phyloP scores from a whole-genome alignment of 176 grass and related monocot genomes.

The Elymus sibiricus region DNA sequence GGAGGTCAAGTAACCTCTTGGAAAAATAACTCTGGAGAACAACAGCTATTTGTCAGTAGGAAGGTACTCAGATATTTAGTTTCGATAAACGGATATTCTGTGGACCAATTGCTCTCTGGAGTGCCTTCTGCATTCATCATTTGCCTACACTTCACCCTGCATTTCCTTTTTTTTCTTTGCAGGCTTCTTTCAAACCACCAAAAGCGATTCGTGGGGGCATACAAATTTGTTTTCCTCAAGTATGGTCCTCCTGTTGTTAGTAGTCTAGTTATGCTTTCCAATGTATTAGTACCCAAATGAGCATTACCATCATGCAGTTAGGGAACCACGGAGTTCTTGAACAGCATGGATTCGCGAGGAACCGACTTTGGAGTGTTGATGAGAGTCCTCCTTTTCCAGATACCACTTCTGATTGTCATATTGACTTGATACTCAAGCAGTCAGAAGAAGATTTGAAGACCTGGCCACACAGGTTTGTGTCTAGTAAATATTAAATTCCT shows the following conservation, averaged over 20 bases:
- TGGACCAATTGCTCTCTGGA: not conserved
- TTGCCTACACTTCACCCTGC: not conserved
- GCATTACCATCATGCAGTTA: slow-evolving; percentile 43
- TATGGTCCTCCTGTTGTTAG: slow-evolving; percentile 17
- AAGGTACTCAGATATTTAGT: slow-evolving; percentile 39
- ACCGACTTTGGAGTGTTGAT: slow-evolving; percentile 66
- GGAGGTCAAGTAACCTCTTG: slow-evolving; percentile 62
- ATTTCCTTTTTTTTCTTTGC: not conserved
- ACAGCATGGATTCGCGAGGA: slow-evolving; percentile 82
- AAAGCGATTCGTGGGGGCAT: slow-evolving; percentile 74
- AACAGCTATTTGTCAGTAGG: slow-evolving; percentile 60
- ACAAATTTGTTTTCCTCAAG: slow-evolving; percentile 76
- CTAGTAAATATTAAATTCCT: slow-evolving; percentile 1
- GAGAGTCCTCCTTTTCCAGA: slow-evolving; percentile 41
- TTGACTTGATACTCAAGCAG: slow-evolving; percentile 73
- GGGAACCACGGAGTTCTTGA: slow-evolving; percentile 62
- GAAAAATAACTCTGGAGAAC: slow-evolving; percentile 40
- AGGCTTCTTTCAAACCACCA: slow-evolving; percentile 69
- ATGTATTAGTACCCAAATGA: not conserved
- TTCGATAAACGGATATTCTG: not conserved
- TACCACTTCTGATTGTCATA: slow-evolving; percentile 34
- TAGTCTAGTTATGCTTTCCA: slow-evolving; percentile 6
- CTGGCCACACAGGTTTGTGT: slow-evolving; percentile 73
- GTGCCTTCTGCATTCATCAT: not conserved
- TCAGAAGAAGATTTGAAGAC: slow-evolving; percentile 67